Base-by-base conservation (phyloP, 768 basidiomycete species). In the Harrya chromipes region DNA sequence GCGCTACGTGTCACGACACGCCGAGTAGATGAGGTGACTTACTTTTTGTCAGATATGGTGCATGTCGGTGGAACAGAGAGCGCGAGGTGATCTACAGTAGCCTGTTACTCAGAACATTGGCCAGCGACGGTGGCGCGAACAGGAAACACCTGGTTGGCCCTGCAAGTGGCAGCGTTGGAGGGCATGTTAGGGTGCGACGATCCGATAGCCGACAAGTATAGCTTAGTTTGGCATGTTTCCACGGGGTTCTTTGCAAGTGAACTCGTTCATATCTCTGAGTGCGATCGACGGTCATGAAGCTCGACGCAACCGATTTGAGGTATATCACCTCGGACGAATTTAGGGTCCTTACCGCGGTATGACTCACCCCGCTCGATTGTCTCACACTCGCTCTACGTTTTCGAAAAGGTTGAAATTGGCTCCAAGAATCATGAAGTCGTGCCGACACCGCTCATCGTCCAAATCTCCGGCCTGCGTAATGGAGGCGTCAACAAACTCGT, bases 381-480 rank as follows among this genome's bases (percentile, higher is more conserved):
- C 44, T 41, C 37, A 3, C 54, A 16, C 20, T 26, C 36, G 45
- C 60, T 29, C 36, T 40, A 23, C 29, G n/a, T 14, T 47, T 21
- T 14, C 14, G 10, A 9, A 8, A 39, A 97, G 94, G 90, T 90
- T 31, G 97, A 99, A 73, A 92, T 95, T 79, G 97, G 95, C 17
- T 94, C 90, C 4, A 97, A 97, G 74, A 98, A 98, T 66, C 97
- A 99, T 62, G 90, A 98, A 69, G 80, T 97, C 33, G 94, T 99
- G 13, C 97, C 97, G 3, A 84, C 88, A 8, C 70, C 80, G 0
- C 81, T 98, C 57, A 90, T 98, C 54, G 85, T 87, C 4, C 92
- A 95, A 68, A 87, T 98, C 37, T 94, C 94, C 4, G 90, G 91
- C n/a, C 74, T 97, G 38, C 78, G 93, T 31, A 86, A 85, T 50